Base-by-base conservation (phyloP, 2,329 filamentous ascomycete species). In the Colletotrichum sp. region DNA sequence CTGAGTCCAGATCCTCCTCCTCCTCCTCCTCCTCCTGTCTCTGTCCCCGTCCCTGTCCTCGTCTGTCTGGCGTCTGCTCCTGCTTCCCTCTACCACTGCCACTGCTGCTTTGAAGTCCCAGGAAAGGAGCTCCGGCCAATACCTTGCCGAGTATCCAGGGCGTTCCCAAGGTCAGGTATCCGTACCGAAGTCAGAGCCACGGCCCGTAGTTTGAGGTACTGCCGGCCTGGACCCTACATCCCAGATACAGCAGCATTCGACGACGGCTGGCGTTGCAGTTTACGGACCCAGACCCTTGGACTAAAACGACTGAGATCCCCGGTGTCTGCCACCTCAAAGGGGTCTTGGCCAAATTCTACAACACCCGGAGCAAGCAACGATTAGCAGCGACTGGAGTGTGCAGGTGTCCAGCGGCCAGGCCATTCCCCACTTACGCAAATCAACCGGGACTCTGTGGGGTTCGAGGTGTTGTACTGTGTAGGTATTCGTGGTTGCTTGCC, bases 71-170 rank as follows among this genome's bases (percentile, higher is more conserved):
- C 43, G 43, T 21, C n/a, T 47, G 43, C 18, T 47, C 43, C 43
- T 47, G 43, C 43, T n/a, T 47, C 16, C 43, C 11, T 12, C n/a
- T 21, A 11, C 34, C 15, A 36, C 34, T 36, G 38, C 43, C n/a
- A 47, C 43, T 47, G 43, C 57, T 63, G 55, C 33, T 72, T 71
- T 74, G 72, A 66, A 68, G 55, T 69, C 62, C 38, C 43, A 47
- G 43, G 43, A 47, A 2, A 71, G 71, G 55, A 63, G 29, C 55
- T 71, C 61, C 67, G 55, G 54, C 57, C 57, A 69, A 68, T 68
- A 16, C 27, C 55, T 61, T 61, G 36, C 36, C 55, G 64, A 47
- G 36, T 51, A 61, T 57, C 64, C 31, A 58, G 57, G 21, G 36
- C 27, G 54, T 67, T 15, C 13, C 43, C 36, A 43, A 24, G 13